Percentiles rank a stretch among this genome's conserved stretches.
These are phyloP conservation scores for Rhodotorula sp. DNA, from an alignment of 1,284 basidiomycete genomes.

Conservation along the genomic window DNA sequence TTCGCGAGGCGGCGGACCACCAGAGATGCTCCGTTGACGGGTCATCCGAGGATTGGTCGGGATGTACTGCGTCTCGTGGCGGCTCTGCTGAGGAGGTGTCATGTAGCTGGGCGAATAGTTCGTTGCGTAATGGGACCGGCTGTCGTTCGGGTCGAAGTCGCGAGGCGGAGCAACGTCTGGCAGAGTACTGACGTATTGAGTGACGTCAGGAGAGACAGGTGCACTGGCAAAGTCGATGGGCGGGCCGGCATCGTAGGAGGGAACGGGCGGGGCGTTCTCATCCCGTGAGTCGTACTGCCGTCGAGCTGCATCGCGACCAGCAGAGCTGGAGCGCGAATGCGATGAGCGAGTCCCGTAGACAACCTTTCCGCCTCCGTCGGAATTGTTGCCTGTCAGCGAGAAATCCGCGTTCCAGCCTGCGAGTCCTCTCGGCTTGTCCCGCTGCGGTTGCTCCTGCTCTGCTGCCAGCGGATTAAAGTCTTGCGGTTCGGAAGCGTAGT, in stretches of 20 bases:
- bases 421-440: not conserved
- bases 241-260: not conserved
- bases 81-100: not conserved
- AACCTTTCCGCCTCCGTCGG: not conserved
- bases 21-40: conserved; percentile 19
- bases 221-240: not conserved
- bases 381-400: not conserved
- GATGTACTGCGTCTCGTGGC: conserved; percentile 14
- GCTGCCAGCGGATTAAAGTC: conserved; percentile 7
- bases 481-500: conserved; percentile 1
- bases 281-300: not conserved
- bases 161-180: conserved; percentile 5
- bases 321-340: not conserved
- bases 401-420: not conserved
- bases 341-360: not conserved
- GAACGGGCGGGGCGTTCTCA: conserved; percentile 1
- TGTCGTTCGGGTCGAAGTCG: conserved; percentile 32
- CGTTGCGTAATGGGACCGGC: not conserved
- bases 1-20: not conserved
- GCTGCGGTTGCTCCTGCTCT: not conserved
- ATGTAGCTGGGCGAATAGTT: not conserved
- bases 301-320: not conserved
- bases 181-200: not conserved
- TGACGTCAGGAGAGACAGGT: not conserved
- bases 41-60: conserved; percentile 11